phyloP scores from a whole-genome alignment of 73 alveolate genomes.

The Uronychia binucleata region DNA sequence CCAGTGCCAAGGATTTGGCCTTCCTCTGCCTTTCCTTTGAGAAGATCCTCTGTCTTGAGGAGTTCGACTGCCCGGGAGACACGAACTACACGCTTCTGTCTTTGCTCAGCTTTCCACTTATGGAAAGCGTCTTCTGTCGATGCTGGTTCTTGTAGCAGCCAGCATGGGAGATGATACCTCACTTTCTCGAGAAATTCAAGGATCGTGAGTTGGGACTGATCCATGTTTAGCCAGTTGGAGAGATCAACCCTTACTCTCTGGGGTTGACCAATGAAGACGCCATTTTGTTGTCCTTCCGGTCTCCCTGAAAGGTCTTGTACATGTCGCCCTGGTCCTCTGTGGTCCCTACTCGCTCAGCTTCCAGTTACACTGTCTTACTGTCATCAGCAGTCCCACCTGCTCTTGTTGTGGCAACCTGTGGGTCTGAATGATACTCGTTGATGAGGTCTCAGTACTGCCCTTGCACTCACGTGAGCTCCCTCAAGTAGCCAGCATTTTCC shows the following conservation, averaged over 20 bases:
- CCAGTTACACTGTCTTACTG: too few relatives aligned
- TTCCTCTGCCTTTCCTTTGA: neutral
- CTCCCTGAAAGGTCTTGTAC: too few relatives aligned
- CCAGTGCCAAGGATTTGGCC: neutral
- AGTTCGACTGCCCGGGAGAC: neutral
- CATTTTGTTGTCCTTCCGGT: too few relatives aligned
- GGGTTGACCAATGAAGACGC: too few relatives aligned
- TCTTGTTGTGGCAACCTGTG: neutral
- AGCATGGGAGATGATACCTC: neutral
- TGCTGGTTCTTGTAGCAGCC: neutral
- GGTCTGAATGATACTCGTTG: too few relatives aligned
- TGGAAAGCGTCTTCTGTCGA: neutral
- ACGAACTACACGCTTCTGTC: neutral
- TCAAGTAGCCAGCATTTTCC: neutral
- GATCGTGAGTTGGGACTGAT: neutral
- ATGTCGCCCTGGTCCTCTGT: too few relatives aligned
- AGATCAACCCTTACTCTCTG: neutral
- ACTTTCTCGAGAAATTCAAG: neutral
- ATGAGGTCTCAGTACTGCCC: neutral
- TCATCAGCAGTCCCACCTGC: too few relatives aligned
- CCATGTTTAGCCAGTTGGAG: neutral
- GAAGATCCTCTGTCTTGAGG: neutral
- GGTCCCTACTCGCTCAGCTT: too few relatives aligned
- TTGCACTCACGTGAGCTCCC: neutral
- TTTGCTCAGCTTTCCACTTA: neutral